These are phyloP conservation scores for Populus nigra DNA, from an alignment of 345 rosid genomes.

Conservation along the genomic window DNA sequence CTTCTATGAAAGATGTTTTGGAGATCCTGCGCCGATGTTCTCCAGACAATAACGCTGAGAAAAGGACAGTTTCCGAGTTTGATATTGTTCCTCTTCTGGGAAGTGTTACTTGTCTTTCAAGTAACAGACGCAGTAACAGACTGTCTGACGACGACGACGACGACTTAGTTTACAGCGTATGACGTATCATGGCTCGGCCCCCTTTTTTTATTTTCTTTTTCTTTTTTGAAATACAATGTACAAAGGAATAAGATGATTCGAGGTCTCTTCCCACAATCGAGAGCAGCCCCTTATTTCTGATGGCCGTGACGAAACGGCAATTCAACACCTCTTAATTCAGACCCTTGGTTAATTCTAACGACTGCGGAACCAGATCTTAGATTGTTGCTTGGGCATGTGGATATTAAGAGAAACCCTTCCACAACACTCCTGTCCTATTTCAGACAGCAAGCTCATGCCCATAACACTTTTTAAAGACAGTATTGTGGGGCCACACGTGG, in stretches of 20 bases:
- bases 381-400: neutral
- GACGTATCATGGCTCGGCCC: neutral
- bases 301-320: too few relatives aligned
- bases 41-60: constrained; percentile 20
- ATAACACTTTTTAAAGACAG: too few relatives aligned
- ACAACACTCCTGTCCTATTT: neutral
- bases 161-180: constrained; percentile 18
- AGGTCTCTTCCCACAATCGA: neutral
- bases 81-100: constrained; percentile 47
- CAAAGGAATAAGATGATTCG: neutral
- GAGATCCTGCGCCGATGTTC: constrained; percentile 46
- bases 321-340: neutral
- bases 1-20: constrained; percentile 79
- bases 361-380: neutral
- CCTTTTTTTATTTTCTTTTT: neutral
- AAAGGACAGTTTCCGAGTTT: constrained; percentile 29
- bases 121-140: constrained; percentile 25
- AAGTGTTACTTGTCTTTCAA: constrained; percentile 29
- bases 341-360: neutral
- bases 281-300: neutral
- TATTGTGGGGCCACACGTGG: too few relatives aligned
- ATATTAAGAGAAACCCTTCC: neutral
- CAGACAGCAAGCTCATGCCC: neutral
- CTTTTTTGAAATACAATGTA: neutral
- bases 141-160: constrained; percentile 9